phyloP scores from a whole-genome alignment of 495 filamentous ascomycete genomes.

The Podospora pseudocomata region DNA sequence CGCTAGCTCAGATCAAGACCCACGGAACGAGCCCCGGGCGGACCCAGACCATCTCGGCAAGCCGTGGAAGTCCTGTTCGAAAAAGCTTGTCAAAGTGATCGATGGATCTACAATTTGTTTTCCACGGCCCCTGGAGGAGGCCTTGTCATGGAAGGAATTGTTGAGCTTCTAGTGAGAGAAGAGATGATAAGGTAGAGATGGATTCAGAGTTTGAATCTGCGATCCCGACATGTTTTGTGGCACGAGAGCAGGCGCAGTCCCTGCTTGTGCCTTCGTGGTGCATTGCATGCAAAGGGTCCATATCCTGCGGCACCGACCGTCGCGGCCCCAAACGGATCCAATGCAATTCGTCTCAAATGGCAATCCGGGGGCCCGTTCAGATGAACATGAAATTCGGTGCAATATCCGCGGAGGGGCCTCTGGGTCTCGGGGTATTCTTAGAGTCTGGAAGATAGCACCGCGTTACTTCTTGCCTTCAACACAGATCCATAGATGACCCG shows the following conservation, averaged over 20 bases:
- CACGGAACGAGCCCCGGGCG: neutral
- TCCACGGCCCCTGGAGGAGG: neutral
- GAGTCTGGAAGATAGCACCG: neutral
- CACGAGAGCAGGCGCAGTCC: neutral
- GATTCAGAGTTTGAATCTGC: neutral
- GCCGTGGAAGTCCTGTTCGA: neutral
- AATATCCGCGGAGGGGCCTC: slow-evolving; percentile 2
- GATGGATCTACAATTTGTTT: neutral
- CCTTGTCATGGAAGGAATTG: neutral
- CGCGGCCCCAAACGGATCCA: slow-evolving; percentile 9
- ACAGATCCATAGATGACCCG: neutral
- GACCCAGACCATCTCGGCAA: slow-evolving; percentile 2
- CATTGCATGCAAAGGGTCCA: slow-evolving; percentile 8
- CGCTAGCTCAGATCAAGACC: neutral
- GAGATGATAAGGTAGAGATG: neutral
- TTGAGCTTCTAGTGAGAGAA: neutral
- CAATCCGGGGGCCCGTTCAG: slow-evolving; percentile 1
- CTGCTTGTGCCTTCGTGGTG: neutral
- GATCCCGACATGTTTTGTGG: neutral
- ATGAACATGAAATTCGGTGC: neutral
- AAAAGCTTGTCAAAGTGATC: neutral
- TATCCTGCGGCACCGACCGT: slow-evolving; percentile 12
- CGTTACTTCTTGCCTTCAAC: neutral
- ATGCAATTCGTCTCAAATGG: neutral
- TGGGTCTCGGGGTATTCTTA: slow-evolving; percentile 9